phyloP scores from a whole-genome alignment of 768 basidiomycete genomes.

The Punctularia strigosozonata region DNA sequence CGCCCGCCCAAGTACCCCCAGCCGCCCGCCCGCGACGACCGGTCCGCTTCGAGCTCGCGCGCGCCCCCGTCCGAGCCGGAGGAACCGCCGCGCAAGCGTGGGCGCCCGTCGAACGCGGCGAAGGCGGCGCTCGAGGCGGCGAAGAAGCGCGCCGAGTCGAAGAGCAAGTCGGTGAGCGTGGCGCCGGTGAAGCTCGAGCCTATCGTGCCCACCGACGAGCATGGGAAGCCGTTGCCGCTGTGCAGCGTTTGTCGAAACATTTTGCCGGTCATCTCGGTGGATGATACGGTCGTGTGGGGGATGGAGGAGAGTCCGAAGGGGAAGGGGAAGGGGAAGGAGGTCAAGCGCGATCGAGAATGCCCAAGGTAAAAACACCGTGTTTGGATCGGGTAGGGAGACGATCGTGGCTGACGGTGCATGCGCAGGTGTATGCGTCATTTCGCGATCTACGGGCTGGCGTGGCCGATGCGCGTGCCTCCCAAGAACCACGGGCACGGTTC shows the following conservation, averaged over 20 bases:
- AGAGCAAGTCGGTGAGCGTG: neutral
- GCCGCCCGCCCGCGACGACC: too few species aligned
- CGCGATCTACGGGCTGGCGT: constrained; percentile 61
- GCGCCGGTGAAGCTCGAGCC: too few species aligned
- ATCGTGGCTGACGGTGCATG: constrained; percentile 4
- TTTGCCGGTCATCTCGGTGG: constrained; percentile 65
- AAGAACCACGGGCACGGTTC: constrained; percentile 37
- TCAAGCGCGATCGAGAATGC: constrained; percentile 51
- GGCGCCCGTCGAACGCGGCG: constrained; percentile 9
- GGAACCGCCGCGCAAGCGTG: constrained; percentile 3
- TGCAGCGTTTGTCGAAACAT: constrained; percentile 63
- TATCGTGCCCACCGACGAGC: too few species aligned
- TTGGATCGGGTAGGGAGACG: constrained; percentile 2
- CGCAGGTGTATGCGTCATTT: constrained; percentile 67
- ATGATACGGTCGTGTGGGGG: constrained; percentile 68
- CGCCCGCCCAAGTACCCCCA: too few species aligned
- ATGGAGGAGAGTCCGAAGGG: constrained; percentile 45
- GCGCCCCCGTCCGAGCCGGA: constrained; percentile 12
- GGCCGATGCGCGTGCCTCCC: constrained; percentile 58
- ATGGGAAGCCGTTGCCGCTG: too few species aligned
- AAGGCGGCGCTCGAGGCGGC: too few species aligned
- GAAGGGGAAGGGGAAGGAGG: constrained; percentile 28
- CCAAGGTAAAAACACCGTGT: constrained; percentile 45
- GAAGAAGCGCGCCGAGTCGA: constrained; percentile 5
- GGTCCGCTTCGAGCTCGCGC: too few species aligned